Conservation (phyloP, 2,329 filamentous ascomycete species). For the Colletotrichum eremochloae region DNA sequence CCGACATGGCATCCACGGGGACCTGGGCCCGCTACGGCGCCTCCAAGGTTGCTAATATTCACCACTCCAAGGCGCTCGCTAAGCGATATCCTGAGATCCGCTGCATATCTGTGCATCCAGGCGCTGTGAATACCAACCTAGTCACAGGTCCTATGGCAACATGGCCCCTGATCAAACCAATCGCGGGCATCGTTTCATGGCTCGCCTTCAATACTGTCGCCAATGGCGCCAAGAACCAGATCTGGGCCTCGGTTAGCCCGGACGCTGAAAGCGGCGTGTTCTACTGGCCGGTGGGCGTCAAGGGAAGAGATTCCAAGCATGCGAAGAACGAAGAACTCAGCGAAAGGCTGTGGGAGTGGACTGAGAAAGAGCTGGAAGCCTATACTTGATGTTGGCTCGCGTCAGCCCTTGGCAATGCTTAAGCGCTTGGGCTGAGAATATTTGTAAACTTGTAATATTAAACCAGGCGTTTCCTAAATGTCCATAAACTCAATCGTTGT, state of each 20-base stretch:
- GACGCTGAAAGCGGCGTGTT: constrained; percentile 48
- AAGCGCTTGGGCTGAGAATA: background rate
- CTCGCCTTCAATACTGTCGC: constrained; percentile 17
- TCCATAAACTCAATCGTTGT: too few relatives aligned
- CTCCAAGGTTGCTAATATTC: constrained; percentile 51
- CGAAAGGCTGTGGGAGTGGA: constrained; percentile 54
- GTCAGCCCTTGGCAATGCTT: background rate
- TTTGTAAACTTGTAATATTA: background rate
- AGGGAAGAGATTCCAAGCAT: constrained; percentile 43
- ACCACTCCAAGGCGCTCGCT: constrained; percentile 44
- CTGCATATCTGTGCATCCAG: constrained; percentile 62
- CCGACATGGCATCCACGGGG: constrained; percentile 45
- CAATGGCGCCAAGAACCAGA: constrained; percentile 39
- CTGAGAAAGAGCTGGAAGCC: constrained; percentile 48
- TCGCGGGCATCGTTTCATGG: constrained; percentile 3
- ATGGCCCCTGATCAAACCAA: constrained; percentile 30
- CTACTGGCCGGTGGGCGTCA: constrained; percentile 51
- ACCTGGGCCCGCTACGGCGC: constrained; percentile 63
- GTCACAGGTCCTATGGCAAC: constrained; percentile 23
- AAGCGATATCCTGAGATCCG: constrained; percentile 56
- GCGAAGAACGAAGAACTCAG: constrained; percentile 48
- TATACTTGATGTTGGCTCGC: constrained; percentile 8
- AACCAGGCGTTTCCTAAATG: background rate
- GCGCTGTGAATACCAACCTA: constrained; percentile 50
- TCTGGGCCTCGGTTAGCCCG: constrained; percentile 40